These are phyloP conservation scores for Saccharomycopsis phalli DNA, from an alignment of 1,139 yeast species.

Conservation along the genomic window DNA sequence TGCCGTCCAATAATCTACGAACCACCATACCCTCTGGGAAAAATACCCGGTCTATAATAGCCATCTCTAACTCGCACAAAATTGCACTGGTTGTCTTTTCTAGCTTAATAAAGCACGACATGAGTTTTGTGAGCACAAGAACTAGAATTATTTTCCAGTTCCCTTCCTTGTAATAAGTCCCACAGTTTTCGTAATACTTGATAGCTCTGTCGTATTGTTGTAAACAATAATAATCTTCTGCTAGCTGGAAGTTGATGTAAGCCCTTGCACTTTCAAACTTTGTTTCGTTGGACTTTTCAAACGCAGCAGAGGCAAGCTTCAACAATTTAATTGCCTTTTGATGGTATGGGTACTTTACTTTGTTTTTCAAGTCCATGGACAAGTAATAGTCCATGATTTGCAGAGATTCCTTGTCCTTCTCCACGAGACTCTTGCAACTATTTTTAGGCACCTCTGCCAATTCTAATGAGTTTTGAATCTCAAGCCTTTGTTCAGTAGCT, in stretches of 20 bases:
- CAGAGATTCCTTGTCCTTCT: neutral
- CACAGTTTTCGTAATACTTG: slow-evolving; percentile 31
- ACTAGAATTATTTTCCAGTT: slow-evolving; percentile 27
- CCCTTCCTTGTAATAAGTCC: slow-evolving; percentile 28
- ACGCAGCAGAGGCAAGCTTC: slow-evolving; percentile 13
- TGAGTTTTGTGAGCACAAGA: slow-evolving; percentile 27
- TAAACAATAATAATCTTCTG: slow-evolving; percentile 33
- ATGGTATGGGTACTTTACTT: slow-evolving; percentile 23
- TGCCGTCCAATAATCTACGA: neutral
- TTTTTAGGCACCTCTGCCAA: too few relatives aligned
- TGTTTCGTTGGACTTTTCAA: slow-evolving; percentile 13
- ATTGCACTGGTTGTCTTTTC: slow-evolving; percentile 27
- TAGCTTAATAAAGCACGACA: slow-evolving; percentile 28
- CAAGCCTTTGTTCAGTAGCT: slow-evolving; percentile 1
- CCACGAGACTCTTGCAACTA: neutral
- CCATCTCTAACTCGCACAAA: slow-evolving; percentile 26
- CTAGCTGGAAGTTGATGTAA: slow-evolving; percentile 41
- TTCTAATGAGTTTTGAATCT: neutral
- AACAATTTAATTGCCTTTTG: slow-evolving; percentile 25
- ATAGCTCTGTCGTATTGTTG: slow-evolving; percentile 35
- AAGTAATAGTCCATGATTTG: slow-evolving; percentile 11
- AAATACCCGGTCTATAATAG: slow-evolving; percentile 20
- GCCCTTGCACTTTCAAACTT: slow-evolving; percentile 30
- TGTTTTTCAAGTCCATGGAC: slow-evolving; percentile 9
- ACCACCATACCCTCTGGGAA: neutral